Percentiles rank a stretch among this genome's conserved stretches.
Conservation (phyloP, 129 eudicot species). For the Lactuca sativa region DNA sequence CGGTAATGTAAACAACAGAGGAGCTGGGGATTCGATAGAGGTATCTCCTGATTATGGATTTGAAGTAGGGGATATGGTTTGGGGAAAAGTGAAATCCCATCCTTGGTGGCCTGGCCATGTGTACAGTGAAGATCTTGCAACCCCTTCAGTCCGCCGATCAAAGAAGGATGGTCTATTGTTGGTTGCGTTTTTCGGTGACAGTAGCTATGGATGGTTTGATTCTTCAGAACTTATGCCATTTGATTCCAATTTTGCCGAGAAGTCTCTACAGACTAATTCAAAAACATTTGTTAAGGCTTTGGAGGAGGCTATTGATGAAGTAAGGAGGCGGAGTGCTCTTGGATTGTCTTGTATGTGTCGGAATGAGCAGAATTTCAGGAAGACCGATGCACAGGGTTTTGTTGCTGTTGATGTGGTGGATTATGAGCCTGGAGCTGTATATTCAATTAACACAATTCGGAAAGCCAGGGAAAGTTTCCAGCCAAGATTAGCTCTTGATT, state of each 20-base stretch:
- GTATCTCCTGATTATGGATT: conserved; percentile 39
- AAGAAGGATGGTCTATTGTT: conserved; percentile 73
- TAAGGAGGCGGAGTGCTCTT: conserved; percentile 61
- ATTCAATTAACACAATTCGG: conserved; percentile 51
- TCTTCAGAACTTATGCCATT: conserved; percentile 73
- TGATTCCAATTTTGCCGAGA: conserved; percentile 65
- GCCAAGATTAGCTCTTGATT: conserved; percentile 58
- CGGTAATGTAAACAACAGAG: conserved; percentile 22
- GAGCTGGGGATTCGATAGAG: conserved; percentile 14
- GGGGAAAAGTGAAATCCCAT: conserved; percentile 99
- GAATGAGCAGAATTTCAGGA: conserved; percentile 65
- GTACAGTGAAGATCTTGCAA: conserved; percentile 65
- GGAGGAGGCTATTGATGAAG: conserved; percentile 88
- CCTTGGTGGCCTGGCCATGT: conserved; percentile 99
- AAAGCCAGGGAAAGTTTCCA: conserved; percentile 69
- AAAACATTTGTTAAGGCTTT: conserved; percentile 69
- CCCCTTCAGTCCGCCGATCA: conserved; percentile 57
- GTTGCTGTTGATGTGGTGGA: conserved; percentile 69
- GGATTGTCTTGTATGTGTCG: conserved; percentile 84
- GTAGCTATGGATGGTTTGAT: conserved; percentile 96
- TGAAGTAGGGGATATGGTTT: conserved; percentile 94
- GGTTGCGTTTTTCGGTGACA: conserved; percentile 96
- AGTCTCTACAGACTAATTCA: conserved; percentile 58
- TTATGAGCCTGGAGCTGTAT: conserved; percentile 63
- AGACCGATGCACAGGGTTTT: conserved; percentile 55